Evolutionary conservation across 1,284 basidiomycete genomes (phyloP).

Genomic region (Phellopilus nigrolimitatus): DNA sequence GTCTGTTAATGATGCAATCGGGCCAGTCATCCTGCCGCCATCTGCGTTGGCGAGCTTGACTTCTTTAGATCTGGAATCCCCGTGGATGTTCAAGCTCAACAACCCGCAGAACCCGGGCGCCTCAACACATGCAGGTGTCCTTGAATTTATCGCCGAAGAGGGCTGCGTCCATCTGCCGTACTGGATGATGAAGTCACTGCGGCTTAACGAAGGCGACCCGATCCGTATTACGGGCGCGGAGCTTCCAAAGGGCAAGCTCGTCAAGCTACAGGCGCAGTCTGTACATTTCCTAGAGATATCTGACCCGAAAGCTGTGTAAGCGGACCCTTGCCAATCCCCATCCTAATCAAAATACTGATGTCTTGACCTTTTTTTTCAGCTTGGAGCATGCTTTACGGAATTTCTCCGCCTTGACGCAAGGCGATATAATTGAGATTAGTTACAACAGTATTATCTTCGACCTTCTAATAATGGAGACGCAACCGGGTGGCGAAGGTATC

Average conservation of each 20-base stretch:
- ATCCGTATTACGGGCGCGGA: slow-evolving; percentile 88
- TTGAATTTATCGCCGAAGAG: slow-evolving; percentile 98
- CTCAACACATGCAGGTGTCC: slow-evolving; percentile 93
- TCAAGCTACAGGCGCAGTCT: slow-evolving; percentile 96
- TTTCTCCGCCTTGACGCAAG: slow-evolving; percentile 87
- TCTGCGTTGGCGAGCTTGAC: slow-evolving; percentile 90
- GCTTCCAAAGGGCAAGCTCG: slow-evolving; percentile 90
- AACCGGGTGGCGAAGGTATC: slow-evolving; percentile 86
- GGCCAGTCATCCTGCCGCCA: slow-evolving; percentile 91
- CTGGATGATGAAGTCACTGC: slow-evolving; percentile 99
- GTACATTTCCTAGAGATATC: slow-evolving; percentile 93
- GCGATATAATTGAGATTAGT: slow-evolving; percentile 88
- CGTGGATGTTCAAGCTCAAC: slow-evolving; percentile 95
- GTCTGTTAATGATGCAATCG: slow-evolving; percentile 6
- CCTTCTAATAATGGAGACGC: slow-evolving; percentile 92
- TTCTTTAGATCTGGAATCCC: slow-evolving; percentile 83
- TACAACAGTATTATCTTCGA: slow-evolving; percentile 95
- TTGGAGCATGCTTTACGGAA: slow-evolving; percentile 94
- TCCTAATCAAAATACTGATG: slow-evolving; percentile 5
- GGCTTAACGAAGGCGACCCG: slow-evolving; percentile 91
- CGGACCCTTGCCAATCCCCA: not conserved
- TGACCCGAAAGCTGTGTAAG: slow-evolving; percentile 96
- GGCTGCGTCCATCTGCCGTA: slow-evolving; percentile 93
- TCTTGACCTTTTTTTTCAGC: slow-evolving; percentile 41
- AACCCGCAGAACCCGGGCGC: slow-evolving; percentile 85